Evolutionary conservation across 169 alveolate genomes (phyloP).

Genomic region (Condylostoma magnum): DNA sequence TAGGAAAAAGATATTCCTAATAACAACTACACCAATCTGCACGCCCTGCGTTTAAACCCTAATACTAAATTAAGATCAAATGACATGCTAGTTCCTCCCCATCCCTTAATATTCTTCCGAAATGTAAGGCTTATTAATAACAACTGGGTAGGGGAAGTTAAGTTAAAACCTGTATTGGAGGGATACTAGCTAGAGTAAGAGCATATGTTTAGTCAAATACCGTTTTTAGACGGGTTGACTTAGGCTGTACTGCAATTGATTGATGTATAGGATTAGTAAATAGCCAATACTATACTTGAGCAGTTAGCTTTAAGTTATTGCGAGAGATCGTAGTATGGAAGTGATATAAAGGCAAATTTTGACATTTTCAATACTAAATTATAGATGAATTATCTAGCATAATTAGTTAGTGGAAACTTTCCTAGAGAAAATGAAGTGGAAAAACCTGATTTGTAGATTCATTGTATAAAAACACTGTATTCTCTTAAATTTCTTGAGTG

Average conservation of each 20-base stretch:
- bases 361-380: slow-evolving; percentile 22
- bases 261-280: slow-evolving; percentile 68
- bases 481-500: slow-evolving; percentile 60
- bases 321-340: slow-evolving; percentile 57
- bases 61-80: too few species aligned
- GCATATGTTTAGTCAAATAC: too few species aligned
- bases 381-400: background rate
- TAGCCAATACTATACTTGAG: slow-evolving; percentile 69
- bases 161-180: slow-evolving; percentile 50
- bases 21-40: slow-evolving; percentile 29
- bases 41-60: background rate
- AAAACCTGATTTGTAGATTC: slow-evolving; percentile 47
- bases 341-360: slow-evolving; percentile 45
- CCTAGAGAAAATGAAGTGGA: slow-evolving; percentile 40
- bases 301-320: slow-evolving; percentile 62
- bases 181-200: too few species aligned
- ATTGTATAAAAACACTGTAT: slow-evolving; percentile 58
- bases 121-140: too few species aligned
- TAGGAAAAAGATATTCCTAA: slow-evolving; percentile 41
- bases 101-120: too few species aligned
- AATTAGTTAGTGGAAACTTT: slow-evolving; percentile 31
- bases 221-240: slow-evolving; percentile 64
- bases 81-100: too few species aligned
- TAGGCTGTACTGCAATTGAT: slow-evolving; percentile 60
- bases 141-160: slow-evolving; percentile 56